A percentile compares a stretch with the other conserved stretches of the same genome.
Conservation (phyloP, 208 protist genomes). For the Paratrypanosoma confusum region DNA sequence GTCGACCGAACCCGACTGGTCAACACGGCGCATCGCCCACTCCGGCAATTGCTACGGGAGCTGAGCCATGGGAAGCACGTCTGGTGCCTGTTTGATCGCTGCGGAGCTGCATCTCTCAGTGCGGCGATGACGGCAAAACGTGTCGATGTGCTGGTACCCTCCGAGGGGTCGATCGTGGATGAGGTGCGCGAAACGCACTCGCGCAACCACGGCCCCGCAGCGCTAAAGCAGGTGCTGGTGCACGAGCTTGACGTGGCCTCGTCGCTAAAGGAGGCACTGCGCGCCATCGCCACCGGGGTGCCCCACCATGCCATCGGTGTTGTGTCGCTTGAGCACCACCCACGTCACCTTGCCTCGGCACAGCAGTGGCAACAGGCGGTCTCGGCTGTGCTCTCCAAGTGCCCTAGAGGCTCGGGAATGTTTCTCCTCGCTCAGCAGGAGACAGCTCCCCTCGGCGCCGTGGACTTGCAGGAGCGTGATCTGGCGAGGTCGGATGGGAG, state of each 20-base stretch:
- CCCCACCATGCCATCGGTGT: conserved; percentile 29
- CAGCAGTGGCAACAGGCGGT: conserved; percentile 50
- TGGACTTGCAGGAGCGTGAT: no score
- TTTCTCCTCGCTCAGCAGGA: conserved; percentile 65
- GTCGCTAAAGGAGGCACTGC: background rate
- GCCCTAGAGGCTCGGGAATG: conserved; percentile 44
- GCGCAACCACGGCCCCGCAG: conserved; percentile 43
- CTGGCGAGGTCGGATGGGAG: no score
- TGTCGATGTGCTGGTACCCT: conserved; percentile 52
- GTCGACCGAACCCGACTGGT: conserved; percentile 55
- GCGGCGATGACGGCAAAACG: conserved; percentile 65
- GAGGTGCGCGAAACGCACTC: conserved; percentile 59
- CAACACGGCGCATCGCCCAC: conserved; percentile 52
- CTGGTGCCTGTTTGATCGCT: conserved; percentile 66
- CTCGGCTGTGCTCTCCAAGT: conserved; percentile 17
- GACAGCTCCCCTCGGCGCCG: conserved; percentile 41
- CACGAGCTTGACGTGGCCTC: conserved; percentile 18
- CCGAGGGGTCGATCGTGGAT: conserved; percentile 23
- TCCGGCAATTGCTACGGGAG: conserved; percentile 56
- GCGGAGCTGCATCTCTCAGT: conserved; percentile 52
- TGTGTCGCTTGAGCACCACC: conserved; percentile 62
- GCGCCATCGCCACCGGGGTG: background rate
- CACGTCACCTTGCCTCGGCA: conserved; percentile 22
- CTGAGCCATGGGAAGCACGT: conserved; percentile 49
- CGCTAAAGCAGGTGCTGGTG: conserved; percentile 37